Percentiles rank a stretch among this genome's conserved stretches.
These are phyloP conservation scores for Aspergillus pseudonomiae DNA, from an alignment of 2,329 filamentous ascomycete genomes.

Conservation along the genomic window DNA sequence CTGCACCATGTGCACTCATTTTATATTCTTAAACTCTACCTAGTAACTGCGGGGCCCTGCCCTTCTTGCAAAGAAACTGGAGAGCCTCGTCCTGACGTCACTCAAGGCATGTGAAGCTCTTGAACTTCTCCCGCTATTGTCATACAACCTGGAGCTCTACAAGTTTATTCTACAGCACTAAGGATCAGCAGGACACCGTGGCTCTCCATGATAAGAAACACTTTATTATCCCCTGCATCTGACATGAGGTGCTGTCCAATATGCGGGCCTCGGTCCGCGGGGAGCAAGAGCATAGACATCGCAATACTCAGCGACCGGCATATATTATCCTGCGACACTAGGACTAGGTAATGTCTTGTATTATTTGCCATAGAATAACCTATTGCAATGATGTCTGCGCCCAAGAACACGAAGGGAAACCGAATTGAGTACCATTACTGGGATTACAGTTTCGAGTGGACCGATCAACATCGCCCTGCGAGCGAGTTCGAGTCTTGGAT, in stretches of 20 bases:
- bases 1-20: too few species aligned
- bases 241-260: background rate
- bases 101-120: too few species aligned
- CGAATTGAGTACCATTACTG: background rate
- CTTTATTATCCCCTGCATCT: background rate
- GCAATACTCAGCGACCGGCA: background rate
- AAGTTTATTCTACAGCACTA: too few species aligned
- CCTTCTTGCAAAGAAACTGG: too few species aligned
- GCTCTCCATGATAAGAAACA: too few species aligned
- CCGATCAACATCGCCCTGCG: background rate
- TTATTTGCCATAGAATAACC: background rate
- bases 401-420: background rate
- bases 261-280: background rate
- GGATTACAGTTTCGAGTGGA: background rate
- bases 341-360: background rate
- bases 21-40: too few species aligned
- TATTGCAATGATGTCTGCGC: background rate
- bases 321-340: background rate
- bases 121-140: too few species aligned
- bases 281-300: background rate
- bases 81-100: too few species aligned
- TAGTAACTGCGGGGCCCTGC: too few species aligned
- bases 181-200: too few species aligned
- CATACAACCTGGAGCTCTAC: too few species aligned
- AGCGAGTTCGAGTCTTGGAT: background rate